Conservation (phyloP, 108 stramenopile species). For the Pseudonitzschia pungens region DNA sequence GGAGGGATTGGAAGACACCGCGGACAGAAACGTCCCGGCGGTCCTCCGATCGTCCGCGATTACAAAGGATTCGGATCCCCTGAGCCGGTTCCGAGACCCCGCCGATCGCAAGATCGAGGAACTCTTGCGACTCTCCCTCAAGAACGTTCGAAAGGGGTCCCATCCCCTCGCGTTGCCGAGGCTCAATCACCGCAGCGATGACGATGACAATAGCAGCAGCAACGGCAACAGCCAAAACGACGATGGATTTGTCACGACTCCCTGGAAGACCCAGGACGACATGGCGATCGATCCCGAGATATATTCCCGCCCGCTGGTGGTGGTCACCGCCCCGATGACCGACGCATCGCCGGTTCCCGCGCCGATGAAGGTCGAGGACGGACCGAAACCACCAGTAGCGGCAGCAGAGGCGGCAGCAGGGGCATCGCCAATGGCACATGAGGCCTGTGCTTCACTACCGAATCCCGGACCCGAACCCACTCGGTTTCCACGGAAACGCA, state of each 20-base stretch:
- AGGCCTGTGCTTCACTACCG: not conserved
- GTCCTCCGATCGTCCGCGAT: not conserved
- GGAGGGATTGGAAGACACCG: no score
- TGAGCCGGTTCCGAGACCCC: slow-evolving; percentile 4
- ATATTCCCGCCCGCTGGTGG: not conserved
- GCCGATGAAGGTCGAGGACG: not conserved
- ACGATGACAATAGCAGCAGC: not conserved
- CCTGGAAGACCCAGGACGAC: slow-evolving; percentile 24
- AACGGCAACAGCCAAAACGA: not conserved
- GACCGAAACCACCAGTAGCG: not conserved
- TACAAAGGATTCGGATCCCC: not conserved
- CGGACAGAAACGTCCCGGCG: no score
- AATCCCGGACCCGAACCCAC: not conserved
- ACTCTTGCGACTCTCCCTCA: slow-evolving; percentile 26
- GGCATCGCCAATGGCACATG: no score
- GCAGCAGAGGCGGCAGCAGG: no score
- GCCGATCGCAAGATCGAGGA: slow-evolving; percentile 33
- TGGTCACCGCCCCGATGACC: not conserved
- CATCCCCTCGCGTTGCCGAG: slow-evolving; percentile 16
- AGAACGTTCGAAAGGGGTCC: slow-evolving; percentile 16
- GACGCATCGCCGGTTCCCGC: not conserved
- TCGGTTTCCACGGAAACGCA: slow-evolving; percentile 15
- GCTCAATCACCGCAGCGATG: no score
- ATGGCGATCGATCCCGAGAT: slow-evolving; percentile 28
- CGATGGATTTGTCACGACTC: not conserved